These are phyloP conservation scores for Chaetomidium leptoderma DNA, from an alignment of 495 filamentous ascomycete species.

Conservation along the genomic window DNA sequence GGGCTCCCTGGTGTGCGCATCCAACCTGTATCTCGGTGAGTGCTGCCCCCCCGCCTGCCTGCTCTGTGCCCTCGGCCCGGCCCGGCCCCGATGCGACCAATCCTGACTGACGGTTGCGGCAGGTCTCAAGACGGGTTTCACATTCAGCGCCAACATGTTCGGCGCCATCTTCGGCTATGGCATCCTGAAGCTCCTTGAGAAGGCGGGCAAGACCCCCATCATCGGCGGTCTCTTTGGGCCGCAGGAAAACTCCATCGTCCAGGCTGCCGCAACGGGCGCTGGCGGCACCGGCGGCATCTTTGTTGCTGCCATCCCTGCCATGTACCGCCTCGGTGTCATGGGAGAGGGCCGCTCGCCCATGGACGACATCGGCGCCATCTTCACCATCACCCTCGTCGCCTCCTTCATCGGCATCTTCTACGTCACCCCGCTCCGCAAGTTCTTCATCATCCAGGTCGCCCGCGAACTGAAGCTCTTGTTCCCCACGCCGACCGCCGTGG, in stretches of 20 bases:
- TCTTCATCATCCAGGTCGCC: constrained; percentile 64
- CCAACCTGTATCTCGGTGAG: constrained; percentile 60
- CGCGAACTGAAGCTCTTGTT: constrained; percentile 60
- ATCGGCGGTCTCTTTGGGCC: constrained; percentile 60
- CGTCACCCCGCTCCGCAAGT: constrained; percentile 62
- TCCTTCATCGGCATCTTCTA: constrained; percentile 69
- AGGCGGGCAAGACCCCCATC: constrained; percentile 51
- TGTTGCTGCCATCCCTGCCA: constrained; percentile 58
- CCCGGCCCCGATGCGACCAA: neutral
- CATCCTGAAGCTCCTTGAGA: constrained; percentile 52
- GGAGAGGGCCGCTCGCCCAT: constrained; percentile 42
- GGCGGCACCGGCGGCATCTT: constrained; percentile 62
- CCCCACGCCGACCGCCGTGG: constrained; percentile 60
- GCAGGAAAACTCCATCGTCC: constrained; percentile 63
- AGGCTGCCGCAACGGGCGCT: constrained; percentile 59
- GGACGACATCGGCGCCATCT: constrained; percentile 53
- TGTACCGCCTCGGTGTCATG: constrained; percentile 56
- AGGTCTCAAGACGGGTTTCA: constrained; percentile 63
- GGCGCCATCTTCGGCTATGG: constrained; percentile 64
- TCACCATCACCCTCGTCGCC: constrained; percentile 58
- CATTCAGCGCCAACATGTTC: constrained; percentile 56
- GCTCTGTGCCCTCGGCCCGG: neutral
- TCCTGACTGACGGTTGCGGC: neutral
- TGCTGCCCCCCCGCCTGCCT: neutral
- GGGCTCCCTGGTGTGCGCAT: constrained; percentile 59